Conservation (phyloP, 257 asterid species). For the Petunia secreta region DNA sequence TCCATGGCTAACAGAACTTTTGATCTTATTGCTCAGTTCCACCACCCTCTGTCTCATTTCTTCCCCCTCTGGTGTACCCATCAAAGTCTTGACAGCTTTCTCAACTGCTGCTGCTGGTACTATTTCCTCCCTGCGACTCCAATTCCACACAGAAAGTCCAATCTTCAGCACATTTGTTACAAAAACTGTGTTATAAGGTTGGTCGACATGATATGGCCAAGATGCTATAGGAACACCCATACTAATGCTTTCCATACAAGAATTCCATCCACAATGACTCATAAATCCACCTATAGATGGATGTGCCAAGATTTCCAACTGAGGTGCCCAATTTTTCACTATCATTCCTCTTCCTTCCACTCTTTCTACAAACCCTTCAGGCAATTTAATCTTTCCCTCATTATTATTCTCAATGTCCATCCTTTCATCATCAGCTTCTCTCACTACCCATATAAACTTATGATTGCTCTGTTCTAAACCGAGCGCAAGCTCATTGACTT, state of each 20-base stretch:
- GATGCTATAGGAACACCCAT: neutral
- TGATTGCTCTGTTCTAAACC: slow-evolving; percentile 3
- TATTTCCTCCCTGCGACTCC: neutral
- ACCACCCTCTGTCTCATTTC: neutral
- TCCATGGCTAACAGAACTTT: neutral
- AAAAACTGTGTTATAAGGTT: neutral
- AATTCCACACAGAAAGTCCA: neutral
- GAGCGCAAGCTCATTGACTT: neutral
- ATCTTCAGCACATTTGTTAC: neutral
- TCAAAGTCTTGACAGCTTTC: neutral
- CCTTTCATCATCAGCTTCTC: neutral
- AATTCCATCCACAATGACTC: slow-evolving; percentile 17
- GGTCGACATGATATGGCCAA: neutral
- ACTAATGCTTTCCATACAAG: slow-evolving; percentile 16
- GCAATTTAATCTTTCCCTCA: slow-evolving; percentile 7
- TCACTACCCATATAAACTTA: slow-evolving; percentile 19
- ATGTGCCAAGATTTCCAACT: slow-evolving; percentile 18
- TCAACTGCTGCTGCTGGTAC: neutral
- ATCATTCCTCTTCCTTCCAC: slow-evolving; percentile 16
- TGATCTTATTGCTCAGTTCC: neutral
- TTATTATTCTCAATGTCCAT: neutral
- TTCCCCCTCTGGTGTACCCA: neutral
- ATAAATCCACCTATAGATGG: neutral
- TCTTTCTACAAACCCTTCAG: neutral
- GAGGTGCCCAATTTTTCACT: slow-evolving; percentile 8